Conservation (phyloP, 768 basidiomycete species). For the Lentinula boryana region DNA sequence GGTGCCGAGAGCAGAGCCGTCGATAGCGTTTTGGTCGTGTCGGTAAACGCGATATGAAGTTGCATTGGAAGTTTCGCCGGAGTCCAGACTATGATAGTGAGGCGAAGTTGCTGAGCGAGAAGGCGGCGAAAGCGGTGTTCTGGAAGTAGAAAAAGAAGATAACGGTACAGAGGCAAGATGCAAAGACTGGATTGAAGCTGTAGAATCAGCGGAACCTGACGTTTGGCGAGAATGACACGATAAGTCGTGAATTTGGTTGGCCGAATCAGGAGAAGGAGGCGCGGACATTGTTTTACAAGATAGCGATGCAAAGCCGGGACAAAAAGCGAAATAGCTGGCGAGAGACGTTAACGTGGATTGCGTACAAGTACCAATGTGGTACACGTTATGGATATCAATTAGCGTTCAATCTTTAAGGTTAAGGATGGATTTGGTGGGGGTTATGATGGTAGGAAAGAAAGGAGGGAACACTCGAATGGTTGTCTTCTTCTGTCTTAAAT, state of each 20-base stretch:
- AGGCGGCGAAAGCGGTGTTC: not conserved
- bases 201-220: constrained; percentile 1
- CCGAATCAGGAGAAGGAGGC: constrained; percentile 5
- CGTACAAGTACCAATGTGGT: constrained; percentile 5
- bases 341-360: not conserved
- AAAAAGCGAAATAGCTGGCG: constrained; percentile 5
- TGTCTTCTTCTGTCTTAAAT: constrained; percentile 1
- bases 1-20: not conserved
- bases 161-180: constrained; percentile 4
- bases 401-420: constrained; percentile 1
- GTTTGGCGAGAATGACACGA: constrained; percentile 3
- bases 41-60: not conserved
- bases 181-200: constrained; percentile 8
- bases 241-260: not conserved
- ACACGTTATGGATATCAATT: constrained; percentile 2
- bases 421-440: not conserved
- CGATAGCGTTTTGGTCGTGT: not conserved
- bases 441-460: constrained; percentile 6
- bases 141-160: constrained; percentile 2
- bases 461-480: not conserved
- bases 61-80: not conserved
- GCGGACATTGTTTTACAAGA: constrained; percentile 7
- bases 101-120: not conserved
- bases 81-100: not conserved
- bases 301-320: constrained; percentile 7